Base-by-base conservation (phyloP, 257 asterid genomes). In the Rauvolfia tetraphylla region DNA sequence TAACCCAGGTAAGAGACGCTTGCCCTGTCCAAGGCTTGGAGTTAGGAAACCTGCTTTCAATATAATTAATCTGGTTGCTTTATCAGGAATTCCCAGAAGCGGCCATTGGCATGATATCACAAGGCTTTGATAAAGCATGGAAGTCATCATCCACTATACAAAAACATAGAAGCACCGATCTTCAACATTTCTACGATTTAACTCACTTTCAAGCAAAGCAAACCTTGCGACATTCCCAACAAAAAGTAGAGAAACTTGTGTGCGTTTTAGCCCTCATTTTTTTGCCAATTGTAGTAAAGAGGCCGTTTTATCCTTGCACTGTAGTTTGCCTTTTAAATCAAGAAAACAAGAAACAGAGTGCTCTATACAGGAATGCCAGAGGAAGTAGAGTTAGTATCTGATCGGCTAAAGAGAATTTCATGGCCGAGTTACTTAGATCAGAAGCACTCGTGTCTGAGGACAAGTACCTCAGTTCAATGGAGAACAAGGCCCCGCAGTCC, bases 391-490 rank as follows among this genome's bases (percentile, higher is more conserved):
- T 34, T 34, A 83, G 42, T 27, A 85, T 76, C 83, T 90, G 93
- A 81, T 87, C 85, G 57, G 53, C 73, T 63, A 90, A 49, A 36
- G 89, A 72, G 57, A 87, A 79, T 7, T n/a, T 59, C 69, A 74
- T 80, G 65, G 66, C 59, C 7, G 62, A 34, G 53, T 82, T 66
- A 20, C 56, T 41, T n/a, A 59, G 58, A 65, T 39, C 61, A 18
- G n/a, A 46, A 11, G 54, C 42, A 67, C 23, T 74, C 56, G 29
- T 7, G 48, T 84, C 72, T 7, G 85, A 41, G 67, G 71, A 34
- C 5, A 87, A 80, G 86, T 84, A 87, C 59, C 82, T 88, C 54
- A 79, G 80, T 76, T 88, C 81, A 11, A 89, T 78, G 2, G 90
- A 88, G 76, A 84, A 84, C 7, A 87, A 81, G 31, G 89, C 75